Evolutionary conservation across 169 alveolate species (phyloP), one percentile per base, ranked within the genome.

Genomic region (Plasmodium knowlesi): DNA sequence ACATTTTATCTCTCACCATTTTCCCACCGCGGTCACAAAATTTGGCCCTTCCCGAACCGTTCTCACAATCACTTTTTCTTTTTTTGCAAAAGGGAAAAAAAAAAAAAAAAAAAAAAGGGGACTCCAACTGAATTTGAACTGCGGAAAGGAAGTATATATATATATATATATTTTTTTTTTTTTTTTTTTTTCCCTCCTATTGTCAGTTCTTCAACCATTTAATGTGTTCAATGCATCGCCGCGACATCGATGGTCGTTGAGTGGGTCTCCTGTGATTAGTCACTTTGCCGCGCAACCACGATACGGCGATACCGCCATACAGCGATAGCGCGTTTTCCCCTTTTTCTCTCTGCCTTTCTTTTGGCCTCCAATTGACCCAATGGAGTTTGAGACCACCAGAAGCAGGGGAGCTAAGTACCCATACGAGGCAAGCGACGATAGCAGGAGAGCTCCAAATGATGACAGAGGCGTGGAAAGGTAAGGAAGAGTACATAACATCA

Each of bases 401-500:
- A 53, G 74, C n/a, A 76, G 54, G 22, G 83, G 43, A 14, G 3
- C 71, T 54, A 79, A 88, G 70, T 76, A 30, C 32, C 16, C 28
- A 16, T 88, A 84, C 41, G 86, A 88, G 16, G 88, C 30, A 54
- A 41, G 74, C 32, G 30, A 34, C 19, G 53, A 79, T 78, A 53
- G 74, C n/a, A 76, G 54, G 22, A 76, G 43, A 14, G 88, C n/a
- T 10, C 57, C 28, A 34, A 79, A 32, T 14, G 30, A 61, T 30
- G 82, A 54, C 43, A 12, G 34, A 82, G 83, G 78, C 14, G 67
- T 57, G 37, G 76, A 67, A 88, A 78, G 94, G 94, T 76, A 9
- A 16, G 22, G 25, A 76, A 3, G 25, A 10, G 25, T 25, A 16
- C 5, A 70, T 30, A 43, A 32, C 39, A 32, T 5, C 25, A 43